These are phyloP conservation scores for Picea sitchensis DNA, from an alignment of 75 land plant species.

Conservation along the genomic window DNA sequence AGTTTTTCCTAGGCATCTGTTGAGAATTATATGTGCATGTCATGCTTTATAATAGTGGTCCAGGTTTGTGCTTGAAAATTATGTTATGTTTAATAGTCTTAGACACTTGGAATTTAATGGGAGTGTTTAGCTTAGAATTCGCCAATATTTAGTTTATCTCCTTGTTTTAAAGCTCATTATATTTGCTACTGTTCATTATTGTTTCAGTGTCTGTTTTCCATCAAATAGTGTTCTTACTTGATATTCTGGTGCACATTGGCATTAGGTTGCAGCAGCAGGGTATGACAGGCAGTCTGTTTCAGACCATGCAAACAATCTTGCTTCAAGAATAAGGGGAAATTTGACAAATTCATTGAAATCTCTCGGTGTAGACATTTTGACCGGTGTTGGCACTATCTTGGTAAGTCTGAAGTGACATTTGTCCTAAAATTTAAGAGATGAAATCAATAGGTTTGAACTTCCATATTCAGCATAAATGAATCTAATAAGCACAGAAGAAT, in stretches of 20 bases:
- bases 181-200: not conserved
- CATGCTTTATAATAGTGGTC: not conserved
- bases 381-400: conserved; percentile 88
- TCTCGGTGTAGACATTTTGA: conserved; percentile 92
- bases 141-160: too few species aligned
- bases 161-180: too few species aligned
- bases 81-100: not conserved
- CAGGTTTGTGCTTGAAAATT: not conserved
- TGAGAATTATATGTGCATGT: not conserved
- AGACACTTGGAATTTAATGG: not conserved
- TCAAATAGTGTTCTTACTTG: not conserved
- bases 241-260: not conserved
- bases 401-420: conserved; percentile 25
- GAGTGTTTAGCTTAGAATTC: not conserved
- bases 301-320: conserved; percentile 95
- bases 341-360: conserved; percentile 97
- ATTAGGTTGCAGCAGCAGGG: conserved; percentile 59
- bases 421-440: not conserved
- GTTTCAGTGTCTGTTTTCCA: not conserved
- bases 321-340: conserved; percentile 78
- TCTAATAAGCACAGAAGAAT: not conserved
- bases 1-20: not conserved
- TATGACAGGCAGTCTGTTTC: conserved; percentile 93
- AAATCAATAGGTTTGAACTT: not conserved
- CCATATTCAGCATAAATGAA: not conserved